Evolutionary conservation across 345 rosid species (phyloP).

Genomic region (Rubroshorea leprosula): DNA sequence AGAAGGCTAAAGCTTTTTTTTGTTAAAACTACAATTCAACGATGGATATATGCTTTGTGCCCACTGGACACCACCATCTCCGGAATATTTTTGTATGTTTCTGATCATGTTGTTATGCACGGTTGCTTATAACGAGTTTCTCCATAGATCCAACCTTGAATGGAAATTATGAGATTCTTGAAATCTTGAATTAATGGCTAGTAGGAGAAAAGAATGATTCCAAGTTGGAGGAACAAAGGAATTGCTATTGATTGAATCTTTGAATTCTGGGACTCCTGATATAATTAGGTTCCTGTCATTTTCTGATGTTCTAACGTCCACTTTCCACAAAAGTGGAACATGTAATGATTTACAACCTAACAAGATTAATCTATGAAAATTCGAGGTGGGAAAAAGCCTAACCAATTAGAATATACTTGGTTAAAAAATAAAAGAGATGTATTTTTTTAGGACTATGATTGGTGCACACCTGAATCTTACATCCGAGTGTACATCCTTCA

Average conservation of each 20-base stretch:
- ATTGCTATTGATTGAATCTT: background rate
- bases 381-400: background rate
- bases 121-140: conserved; percentile 7
- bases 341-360: background rate
- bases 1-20: too few species aligned
- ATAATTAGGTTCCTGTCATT: background rate
- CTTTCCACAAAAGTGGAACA: background rate
- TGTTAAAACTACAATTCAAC: too few species aligned
- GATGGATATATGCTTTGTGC: too few species aligned
- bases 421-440: too few species aligned
- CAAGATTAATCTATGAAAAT: background rate
- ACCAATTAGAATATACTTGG: too few species aligned
- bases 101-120: conserved; percentile 12
- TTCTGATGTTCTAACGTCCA: background rate
- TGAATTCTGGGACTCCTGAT: background rate
- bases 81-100: too few species aligned
- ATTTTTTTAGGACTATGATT: too few species aligned
- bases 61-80: too few species aligned
- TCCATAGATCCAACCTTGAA: background rate
- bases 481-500: too few species aligned
- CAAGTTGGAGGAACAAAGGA: too few species aligned
- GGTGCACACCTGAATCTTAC: too few species aligned
- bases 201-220: background rate
- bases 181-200: background rate
- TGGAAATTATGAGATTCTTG: background rate